Conservation (phyloP, 2,329 filamentous ascomycete genomes). For the Penicillium sp. region DNA sequence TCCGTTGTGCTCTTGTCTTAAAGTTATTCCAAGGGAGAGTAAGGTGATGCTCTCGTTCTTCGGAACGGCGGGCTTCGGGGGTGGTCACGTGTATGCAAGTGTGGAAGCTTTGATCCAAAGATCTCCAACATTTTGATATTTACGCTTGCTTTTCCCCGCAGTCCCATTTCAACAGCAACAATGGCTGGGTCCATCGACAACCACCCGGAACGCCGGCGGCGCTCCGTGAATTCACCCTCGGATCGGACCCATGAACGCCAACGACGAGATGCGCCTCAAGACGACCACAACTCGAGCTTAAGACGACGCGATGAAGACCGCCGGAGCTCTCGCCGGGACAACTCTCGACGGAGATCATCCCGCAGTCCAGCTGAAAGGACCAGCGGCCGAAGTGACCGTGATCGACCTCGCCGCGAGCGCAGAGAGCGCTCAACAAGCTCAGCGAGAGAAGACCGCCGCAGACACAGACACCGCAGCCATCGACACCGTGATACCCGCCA, state of each 20-base stretch:
- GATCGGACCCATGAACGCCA: slow-evolving; percentile 25
- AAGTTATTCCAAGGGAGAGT: not conserved
- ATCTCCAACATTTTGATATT: not conserved
- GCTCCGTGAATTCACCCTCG: slow-evolving; percentile 23
- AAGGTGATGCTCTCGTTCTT: not conserved
- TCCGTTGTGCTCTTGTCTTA: slow-evolving; percentile 13
- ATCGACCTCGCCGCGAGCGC: slow-evolving; percentile 25
- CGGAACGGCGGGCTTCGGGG: slow-evolving; percentile 3
- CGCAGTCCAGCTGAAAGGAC: slow-evolving; percentile 21
- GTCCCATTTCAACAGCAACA: not conserved
- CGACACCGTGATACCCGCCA: slow-evolving; percentile 30
- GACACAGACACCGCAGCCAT: slow-evolving; percentile 30
- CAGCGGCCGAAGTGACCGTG: slow-evolving; percentile 23
- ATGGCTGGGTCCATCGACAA: slow-evolving; percentile 32
- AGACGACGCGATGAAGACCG: slow-evolving; percentile 27
- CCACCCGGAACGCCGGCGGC: slow-evolving; percentile 22
- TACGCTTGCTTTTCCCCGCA: not conserved
- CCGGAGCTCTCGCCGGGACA: slow-evolving; percentile 31
- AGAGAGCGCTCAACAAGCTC: slow-evolving; percentile 26
- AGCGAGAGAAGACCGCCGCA: slow-evolving; percentile 28
- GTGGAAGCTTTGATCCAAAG: not conserved
- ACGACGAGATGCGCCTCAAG: slow-evolving; percentile 21
- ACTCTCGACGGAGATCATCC: slow-evolving; percentile 20
- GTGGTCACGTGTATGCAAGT: slow-evolving; percentile 18
- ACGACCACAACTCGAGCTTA: slow-evolving; percentile 26